Base-by-base conservation (phyloP, 1,284 basidiomycete species). In the Ceratobasidium sp. region DNA sequence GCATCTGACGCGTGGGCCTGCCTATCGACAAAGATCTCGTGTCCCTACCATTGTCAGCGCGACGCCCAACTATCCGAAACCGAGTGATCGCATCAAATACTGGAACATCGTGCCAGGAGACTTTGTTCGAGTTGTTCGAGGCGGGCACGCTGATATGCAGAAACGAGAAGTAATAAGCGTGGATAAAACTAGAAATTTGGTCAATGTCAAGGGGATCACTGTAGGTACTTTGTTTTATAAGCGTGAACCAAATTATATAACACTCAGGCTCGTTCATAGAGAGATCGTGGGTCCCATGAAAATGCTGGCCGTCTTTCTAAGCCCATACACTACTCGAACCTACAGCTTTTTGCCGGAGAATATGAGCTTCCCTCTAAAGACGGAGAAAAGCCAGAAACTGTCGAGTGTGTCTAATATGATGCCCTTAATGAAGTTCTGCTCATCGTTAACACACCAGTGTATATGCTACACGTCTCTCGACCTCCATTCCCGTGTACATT, bases 71-170 rank as follows among this genome's bases (percentile, higher is more conserved):
- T 53, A 49, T 23, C 71, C 71, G 6, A 74, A 87, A 47, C 86
- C 88, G 20, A 87, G 87, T 77, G 91, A 94, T 80, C 87, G 93
- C 73, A 92, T 95, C 68, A 93, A 93, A 83, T 90, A 89, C 82
- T 95, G 93, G 93, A 95, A 94, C 80, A 88, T 95, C 78, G 90
- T 94, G 35, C 92, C 93, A 8, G 93, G 93, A n/a, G 93, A 95
- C 84, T 88, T 88, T 76, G 89, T 95, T 80, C 88, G 91, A n/a
- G 58, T 80, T 68, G 79, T 94, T 73, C 87, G 88, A 10, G 92
- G 92, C 15, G 68, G 75, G 39, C 54, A 78, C 58, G 65, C 63
- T 15, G 73, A 77, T 47, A 60, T 45, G 13, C 49, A 78, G n/a
- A 75, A 75, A 60, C 88, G 90, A 63, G 90, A 94, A 81, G 92